These are phyloP conservation scores for Nakazawaea pomicola DNA, from an alignment of 805 yeast species.

Conservation along the genomic window DNA sequence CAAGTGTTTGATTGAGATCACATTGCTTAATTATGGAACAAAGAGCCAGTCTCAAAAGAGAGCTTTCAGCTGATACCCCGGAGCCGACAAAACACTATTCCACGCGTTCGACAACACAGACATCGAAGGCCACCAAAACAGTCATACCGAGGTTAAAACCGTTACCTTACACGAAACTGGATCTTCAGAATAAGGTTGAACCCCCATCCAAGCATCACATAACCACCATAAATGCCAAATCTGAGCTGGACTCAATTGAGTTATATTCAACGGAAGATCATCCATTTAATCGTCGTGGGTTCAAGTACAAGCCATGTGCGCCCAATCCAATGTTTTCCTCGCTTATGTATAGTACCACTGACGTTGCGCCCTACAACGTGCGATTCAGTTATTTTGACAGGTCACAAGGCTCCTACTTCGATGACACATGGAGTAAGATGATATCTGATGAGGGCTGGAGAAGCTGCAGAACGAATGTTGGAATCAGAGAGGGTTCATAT, in stretches of 20 bases:
- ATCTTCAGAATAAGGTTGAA: conserved; percentile 18
- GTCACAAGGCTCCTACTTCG: conserved; percentile 48
- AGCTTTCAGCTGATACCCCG: conserved; percentile 2
- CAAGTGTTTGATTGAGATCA: background rate
- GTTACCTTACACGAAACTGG: conserved; percentile 26
- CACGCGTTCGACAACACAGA: conserved; percentile 12
- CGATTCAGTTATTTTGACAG: conserved; percentile 66
- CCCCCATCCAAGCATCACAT: conserved; percentile 19
- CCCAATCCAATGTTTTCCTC: conserved; percentile 59
- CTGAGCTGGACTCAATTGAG: conserved; percentile 12
- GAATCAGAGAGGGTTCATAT: conserved; percentile 72
- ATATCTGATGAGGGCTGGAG: conserved; percentile 76
- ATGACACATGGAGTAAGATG: conserved; percentile 35
- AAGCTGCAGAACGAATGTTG: conserved; percentile 66
- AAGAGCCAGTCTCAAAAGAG: conserved; percentile 5
- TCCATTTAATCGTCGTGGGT: conserved; percentile 77
- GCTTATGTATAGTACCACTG: conserved; percentile 65
- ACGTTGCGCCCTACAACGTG: conserved; percentile 59
- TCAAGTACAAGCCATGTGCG: conserved; percentile 72
- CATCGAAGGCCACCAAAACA: conserved; percentile 12
- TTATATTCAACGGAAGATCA: conserved; percentile 62
- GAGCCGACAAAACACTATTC: conserved; percentile 12
- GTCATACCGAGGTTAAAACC: conserved; percentile 29
- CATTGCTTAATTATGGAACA: conserved; percentile 7
- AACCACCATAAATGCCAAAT: background rate